Percentiles rank a stretch among this genome's conserved stretches.
Evolutionary conservation across 2,329 filamentous ascomycete genomes (phyloP).

Genomic region (Colletotrichum echinochloae): DNA sequence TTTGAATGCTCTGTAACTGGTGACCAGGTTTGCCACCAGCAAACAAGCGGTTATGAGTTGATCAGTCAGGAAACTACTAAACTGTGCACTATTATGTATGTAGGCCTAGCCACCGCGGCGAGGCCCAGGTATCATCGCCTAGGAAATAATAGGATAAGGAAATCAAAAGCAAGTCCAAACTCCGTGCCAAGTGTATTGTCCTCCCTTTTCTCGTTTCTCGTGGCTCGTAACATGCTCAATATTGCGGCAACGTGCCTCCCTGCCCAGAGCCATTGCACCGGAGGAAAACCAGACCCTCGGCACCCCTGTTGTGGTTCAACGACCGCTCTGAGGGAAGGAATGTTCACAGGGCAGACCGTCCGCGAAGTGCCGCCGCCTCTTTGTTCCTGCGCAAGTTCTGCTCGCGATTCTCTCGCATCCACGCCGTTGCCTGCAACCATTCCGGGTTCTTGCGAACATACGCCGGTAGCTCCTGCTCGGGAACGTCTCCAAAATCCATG

Average conservation of each 20-base stretch:
- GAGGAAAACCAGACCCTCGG: not conserved
- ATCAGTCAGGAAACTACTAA: not conserved
- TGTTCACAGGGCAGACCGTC: constrained; percentile 24
- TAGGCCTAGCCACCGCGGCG: constrained; percentile 5
- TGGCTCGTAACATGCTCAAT: constrained; percentile 2
- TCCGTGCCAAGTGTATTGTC: not conserved
- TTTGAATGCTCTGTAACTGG: not conserved
- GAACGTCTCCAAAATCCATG: constrained; percentile 54
- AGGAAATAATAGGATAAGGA: not conserved
- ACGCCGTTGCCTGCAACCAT: constrained; percentile 58
- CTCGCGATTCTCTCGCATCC: constrained; percentile 50
- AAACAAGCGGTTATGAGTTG: not conserved
- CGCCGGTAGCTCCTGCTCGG: constrained; percentile 56
- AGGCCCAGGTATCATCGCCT: constrained; percentile 11
- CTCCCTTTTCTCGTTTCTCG: not conserved
- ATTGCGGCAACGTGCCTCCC: not conserved
- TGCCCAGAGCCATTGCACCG: not conserved
- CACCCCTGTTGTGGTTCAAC: not conserved
- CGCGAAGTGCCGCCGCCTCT: constrained; percentile 16
- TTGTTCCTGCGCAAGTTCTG: constrained; percentile 33
- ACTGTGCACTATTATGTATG: constrained; percentile 8
- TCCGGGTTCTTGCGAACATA: constrained; percentile 57
- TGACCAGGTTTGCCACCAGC: not conserved
- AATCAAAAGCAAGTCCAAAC: constrained; percentile 8
- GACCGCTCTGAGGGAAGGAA: constrained; percentile 6